Evolutionary conservation across 768 basidiomycete genomes (phyloP).

Genomic region (Crepidotus variabilis): DNA sequence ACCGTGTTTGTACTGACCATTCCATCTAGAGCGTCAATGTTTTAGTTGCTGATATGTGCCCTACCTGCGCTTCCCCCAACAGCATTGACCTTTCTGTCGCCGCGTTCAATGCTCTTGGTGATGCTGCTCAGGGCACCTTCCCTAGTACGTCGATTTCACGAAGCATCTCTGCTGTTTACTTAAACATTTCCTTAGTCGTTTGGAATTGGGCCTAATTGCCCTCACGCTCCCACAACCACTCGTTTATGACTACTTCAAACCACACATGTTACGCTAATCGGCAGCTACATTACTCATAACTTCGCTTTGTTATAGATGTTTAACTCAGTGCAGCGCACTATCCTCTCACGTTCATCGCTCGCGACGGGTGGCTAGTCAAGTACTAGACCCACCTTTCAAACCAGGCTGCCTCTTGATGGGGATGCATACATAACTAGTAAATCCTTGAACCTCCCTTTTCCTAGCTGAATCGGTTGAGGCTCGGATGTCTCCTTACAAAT

Average conservation of each 20-base stretch:
- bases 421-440: conserved; percentile 9
- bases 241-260: neutral
- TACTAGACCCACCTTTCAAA: neutral
- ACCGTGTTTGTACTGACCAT: conserved; percentile 2
- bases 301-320: neutral
- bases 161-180: neutral
- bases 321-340: neutral
- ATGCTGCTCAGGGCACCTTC: conserved; percentile 47
- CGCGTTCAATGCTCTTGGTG: conserved; percentile 62
- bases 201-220: conserved; percentile 32
- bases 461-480: neutral
- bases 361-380: conserved; percentile 1
- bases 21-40: conserved; percentile 44
- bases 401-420: neutral
- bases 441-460: conserved; percentile 1
- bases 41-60: conserved; percentile 77
- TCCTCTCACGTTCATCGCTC: conserved; percentile 5
- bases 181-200: conserved; percentile 23
- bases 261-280: neutral
- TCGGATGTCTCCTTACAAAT: neutral
- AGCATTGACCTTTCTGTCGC: conserved; percentile 73
- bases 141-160: conserved; percentile 37
- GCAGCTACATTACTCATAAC: neutral
- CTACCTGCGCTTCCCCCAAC: conserved; percentile 61
- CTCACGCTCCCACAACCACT: neutral